Base-by-base conservation (phyloP, 768 basidiomycete species). In the Lentinula aciculospora region DNA sequence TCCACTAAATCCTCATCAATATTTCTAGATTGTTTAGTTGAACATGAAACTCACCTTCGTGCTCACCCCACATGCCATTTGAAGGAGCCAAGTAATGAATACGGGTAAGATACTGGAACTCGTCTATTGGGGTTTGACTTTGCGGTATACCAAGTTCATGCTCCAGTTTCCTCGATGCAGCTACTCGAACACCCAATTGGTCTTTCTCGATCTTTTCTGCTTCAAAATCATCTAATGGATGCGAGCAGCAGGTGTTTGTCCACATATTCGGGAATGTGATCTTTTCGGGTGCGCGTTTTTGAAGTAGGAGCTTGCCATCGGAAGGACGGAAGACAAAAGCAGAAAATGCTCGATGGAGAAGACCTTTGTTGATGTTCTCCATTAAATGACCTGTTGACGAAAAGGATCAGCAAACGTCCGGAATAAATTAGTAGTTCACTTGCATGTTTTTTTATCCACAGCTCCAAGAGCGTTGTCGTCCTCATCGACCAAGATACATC, bases 231-330 rank as follows among this genome's bases (percentile, higher is more conserved):
- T 92, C 86, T 50, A 99, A 78, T 17, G 96, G 96, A 68, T 99
- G 96, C 23, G 92, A 94, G 75, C 96, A 99, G 70, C 97, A 99
- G 7, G 97, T 98, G 73, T 99, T 99, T 31, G 97, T 99, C 97
- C 97, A 99, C 94, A 98, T 94, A 65, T 92, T 82, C 4, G 97
- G 97, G 76, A 99, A 99, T 6, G 97, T 99, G 68, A 99, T 99
- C 78, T 99, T 99, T 76, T 96, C 94, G n/a, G 86, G 79, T 19
- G 97, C 97, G 36, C 97, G 84, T 71, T 94, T 93, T 70, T 99
- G 97, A 45, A 99, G 81, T 27, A 99, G 78, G 17, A 99, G 81
- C 71, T 88, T 91, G 46, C 97, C 97, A 70, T 98, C 94, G 12
- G 85, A 84, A 2, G 97, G 97, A 36, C 94, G 80, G 79, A 98